Conservation (phyloP, 352 stramenopile genomes). For the Phytophthora megakarya region DNA sequence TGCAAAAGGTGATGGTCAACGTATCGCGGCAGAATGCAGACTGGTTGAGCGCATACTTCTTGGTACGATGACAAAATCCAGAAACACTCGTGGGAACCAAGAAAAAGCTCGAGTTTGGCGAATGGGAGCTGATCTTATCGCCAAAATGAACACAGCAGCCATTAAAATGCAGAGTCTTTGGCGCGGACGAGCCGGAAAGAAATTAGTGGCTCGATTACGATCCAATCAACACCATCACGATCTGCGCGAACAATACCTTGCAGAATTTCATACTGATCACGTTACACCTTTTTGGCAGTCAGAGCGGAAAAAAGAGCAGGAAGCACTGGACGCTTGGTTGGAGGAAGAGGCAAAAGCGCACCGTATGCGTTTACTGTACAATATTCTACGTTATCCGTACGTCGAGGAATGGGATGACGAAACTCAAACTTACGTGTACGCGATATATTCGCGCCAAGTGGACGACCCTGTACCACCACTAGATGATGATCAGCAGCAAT, state of each 20-base stretch:
- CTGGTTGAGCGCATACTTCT: slow-evolving; percentile 26
- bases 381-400: slow-evolving; percentile 60
- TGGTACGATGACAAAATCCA: slow-evolving; percentile 16
- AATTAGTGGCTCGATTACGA: slow-evolving; percentile 48
- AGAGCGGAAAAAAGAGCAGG: slow-evolving; percentile 62
- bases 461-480: neutral
- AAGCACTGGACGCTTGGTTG: slow-evolving; percentile 52
- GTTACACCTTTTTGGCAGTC: slow-evolving; percentile 70
- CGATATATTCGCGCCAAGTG: slow-evolving; percentile 20
- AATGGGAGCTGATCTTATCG: slow-evolving; percentile 27
- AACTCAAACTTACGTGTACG: slow-evolving; percentile 51
- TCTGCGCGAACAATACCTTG: slow-evolving; percentile 54
- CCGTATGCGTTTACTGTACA: slow-evolving; percentile 43
- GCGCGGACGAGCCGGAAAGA: slow-evolving; percentile 50
- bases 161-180: slow-evolving; percentile 57
- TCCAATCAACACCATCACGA: slow-evolving; percentile 36
- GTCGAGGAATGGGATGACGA: slow-evolving; percentile 61
- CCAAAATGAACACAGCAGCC: slow-evolving; percentile 44
- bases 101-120: slow-evolving; percentile 45
- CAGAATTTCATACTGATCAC: slow-evolving; percentile 57
- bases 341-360: slow-evolving; percentile 38
- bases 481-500: slow-evolving; percentile 19
- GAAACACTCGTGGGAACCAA: slow-evolving; percentile 18
- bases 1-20: neutral
- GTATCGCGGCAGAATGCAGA: neutral